Percentiles rank a stretch among this genome's conserved stretches.
phyloP scores from a whole-genome alignment of 371 early-diverging fungal genomes.

The Batrachochytrium dendrobatidis region DNA sequence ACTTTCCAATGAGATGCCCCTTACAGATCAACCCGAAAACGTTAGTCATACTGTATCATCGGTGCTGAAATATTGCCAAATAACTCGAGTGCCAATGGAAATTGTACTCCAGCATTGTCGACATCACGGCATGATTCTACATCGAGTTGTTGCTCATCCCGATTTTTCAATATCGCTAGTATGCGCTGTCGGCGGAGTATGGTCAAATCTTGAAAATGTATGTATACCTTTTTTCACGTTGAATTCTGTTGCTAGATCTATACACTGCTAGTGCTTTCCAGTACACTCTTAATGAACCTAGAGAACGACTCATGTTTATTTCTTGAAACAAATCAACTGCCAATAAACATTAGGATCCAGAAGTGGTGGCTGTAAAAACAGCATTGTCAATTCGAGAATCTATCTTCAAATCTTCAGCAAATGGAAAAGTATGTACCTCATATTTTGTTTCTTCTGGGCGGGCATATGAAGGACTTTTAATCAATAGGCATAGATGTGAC shows the following conservation, averaged over 20 bases:
- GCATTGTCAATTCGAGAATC: not conserved
- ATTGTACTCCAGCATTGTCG: not conserved
- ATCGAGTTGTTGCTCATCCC: not conserved
- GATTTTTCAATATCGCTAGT: not conserved
- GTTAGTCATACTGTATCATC: not conserved
- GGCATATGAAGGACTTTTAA: not conserved
- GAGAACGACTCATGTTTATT: not conserved
- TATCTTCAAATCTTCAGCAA: not conserved
- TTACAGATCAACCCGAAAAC: not conserved
- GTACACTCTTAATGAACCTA: no score
- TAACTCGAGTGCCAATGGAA: no score
- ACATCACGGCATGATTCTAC: slow-evolving; percentile 1
- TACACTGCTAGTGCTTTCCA: not conserved
- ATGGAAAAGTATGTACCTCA: not conserved
- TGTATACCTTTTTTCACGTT: no score
- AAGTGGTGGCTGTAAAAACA: not conserved
- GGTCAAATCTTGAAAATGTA: slow-evolving; percentile 1
- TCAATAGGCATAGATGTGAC: slow-evolving; percentile 2
- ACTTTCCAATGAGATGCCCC: no score
- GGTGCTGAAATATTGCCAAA: no score
- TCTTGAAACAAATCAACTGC: not conserved
- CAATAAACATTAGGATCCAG: not conserved
- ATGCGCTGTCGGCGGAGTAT: slow-evolving; percentile 2
- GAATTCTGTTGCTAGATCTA: not conserved
- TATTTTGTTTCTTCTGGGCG: not conserved